A percentile compares a stretch with the other conserved stretches of the same genome.
These are phyloP conservation scores for Helicocarpus griseus DNA, from an alignment of 2,329 filamentous ascomycete genomes.

Conservation along the genomic window DNA sequence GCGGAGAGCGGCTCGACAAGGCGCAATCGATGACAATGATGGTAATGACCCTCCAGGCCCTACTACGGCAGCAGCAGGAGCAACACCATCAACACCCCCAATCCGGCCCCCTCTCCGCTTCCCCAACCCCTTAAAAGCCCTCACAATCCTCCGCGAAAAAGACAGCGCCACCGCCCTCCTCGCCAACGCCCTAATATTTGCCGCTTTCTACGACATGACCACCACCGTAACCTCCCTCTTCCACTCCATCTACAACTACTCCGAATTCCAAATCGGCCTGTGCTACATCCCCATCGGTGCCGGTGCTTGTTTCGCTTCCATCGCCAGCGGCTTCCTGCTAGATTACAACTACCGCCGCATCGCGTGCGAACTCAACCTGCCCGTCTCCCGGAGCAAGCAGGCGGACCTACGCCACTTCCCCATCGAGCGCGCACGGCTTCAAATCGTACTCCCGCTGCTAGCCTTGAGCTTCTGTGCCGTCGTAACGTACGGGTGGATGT, in stretches of 20 bases:
- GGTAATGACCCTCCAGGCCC: neutral
- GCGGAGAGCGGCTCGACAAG: constrained; percentile 10
- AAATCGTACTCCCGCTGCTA: constrained; percentile 24
- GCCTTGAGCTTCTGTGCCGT: constrained; percentile 19
- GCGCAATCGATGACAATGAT: neutral
- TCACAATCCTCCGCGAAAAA: constrained; percentile 28
- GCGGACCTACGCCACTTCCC: constrained; percentile 44
- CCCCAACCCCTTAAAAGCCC: constrained; percentile 29
- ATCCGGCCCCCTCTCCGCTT: constrained; percentile 15
- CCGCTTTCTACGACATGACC: constrained; percentile 39
- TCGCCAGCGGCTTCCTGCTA: constrained; percentile 45
- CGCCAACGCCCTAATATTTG: constrained; percentile 36
- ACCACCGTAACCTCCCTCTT: constrained; percentile 39
- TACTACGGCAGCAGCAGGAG: neutral
- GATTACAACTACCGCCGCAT: constrained; percentile 66
- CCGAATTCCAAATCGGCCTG: constrained; percentile 38
- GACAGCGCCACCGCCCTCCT: constrained; percentile 29
- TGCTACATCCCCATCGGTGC: constrained; percentile 23
- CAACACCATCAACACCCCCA: constrained; percentile 2
- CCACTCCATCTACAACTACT: constrained; percentile 36
- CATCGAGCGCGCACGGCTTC: constrained; percentile 34
- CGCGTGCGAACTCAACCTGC: constrained; percentile 51
- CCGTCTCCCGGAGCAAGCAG: constrained; percentile 48
- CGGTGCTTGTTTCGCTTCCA: constrained; percentile 13
- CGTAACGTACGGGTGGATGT: constrained; percentile 43